These are phyloP conservation scores for Thraustotheca clavata DNA, from an alignment of 352 stramenopile species.

Conservation along the genomic window DNA sequence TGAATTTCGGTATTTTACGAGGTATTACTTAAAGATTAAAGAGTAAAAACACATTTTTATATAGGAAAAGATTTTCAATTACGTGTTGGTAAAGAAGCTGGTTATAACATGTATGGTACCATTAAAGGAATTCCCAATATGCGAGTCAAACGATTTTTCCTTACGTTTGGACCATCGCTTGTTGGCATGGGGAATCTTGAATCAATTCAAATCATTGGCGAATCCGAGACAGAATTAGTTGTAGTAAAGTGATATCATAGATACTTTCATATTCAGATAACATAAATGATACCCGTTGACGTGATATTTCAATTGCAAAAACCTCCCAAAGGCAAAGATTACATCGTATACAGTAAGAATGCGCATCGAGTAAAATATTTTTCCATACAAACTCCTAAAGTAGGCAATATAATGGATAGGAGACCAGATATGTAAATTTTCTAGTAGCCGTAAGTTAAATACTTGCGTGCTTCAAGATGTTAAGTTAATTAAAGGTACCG, in stretches of 20 bases:
- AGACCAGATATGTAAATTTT: not conserved
- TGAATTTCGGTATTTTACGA: constrained; percentile 38
- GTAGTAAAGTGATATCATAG: not conserved
- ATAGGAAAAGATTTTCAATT: constrained; percentile 22
- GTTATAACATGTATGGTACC: constrained; percentile 41
- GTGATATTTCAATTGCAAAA: not conserved
- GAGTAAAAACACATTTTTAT: not conserved
- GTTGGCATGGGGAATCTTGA: constrained; percentile 11
- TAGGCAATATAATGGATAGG: not conserved
- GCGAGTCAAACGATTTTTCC: constrained; percentile 41
- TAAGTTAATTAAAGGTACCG: too few species aligned
- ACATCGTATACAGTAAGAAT: not conserved
- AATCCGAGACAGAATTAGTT: constrained; percentile 12
- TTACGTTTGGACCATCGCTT: constrained; percentile 23
- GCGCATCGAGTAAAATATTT: not conserved
- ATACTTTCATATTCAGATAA: not conserved
- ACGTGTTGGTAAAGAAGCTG: constrained; percentile 30
- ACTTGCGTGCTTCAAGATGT: too few species aligned
- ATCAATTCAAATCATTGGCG: constrained; percentile 7
- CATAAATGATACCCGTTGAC: not conserved
- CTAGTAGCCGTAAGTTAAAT: too few species aligned
- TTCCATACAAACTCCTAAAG: not conserved
- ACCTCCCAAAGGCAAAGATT: not conserved
- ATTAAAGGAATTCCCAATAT: constrained; percentile 49
- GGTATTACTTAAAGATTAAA: constrained; percentile 28